Conservation (phyloP, 1,284 basidiomycete species). For the Psilocybe mexicana region DNA sequence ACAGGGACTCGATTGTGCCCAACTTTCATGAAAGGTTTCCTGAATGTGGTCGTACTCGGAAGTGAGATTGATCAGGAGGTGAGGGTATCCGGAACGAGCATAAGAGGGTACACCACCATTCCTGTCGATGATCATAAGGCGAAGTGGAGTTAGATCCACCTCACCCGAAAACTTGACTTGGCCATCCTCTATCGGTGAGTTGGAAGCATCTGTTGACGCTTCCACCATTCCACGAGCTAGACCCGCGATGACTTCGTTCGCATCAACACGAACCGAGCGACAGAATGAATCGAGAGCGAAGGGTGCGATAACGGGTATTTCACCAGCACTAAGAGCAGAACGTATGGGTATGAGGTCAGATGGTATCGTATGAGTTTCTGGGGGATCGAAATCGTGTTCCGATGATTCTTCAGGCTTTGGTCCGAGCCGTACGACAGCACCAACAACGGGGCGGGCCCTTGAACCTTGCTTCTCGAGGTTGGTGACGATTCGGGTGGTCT, state of each 20-base stretch:
- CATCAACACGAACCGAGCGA: constrained; percentile 81
- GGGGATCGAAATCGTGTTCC: constrained; percentile 42
- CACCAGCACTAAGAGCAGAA: constrained; percentile 86
- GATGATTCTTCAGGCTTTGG: constrained; percentile 59
- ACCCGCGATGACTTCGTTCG: constrained; percentile 91
- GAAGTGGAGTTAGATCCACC: constrained; percentile 85
- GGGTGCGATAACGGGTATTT: constrained; percentile 96
- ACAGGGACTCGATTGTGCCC: constrained; percentile 83
- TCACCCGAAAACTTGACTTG: constrained; percentile 37
- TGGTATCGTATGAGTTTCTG: constrained; percentile 76
- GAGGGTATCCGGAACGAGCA: constrained; percentile 91
- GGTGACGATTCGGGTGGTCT: constrained; percentile 83
- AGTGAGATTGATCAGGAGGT: constrained; percentile 93
- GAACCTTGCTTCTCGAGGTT: constrained; percentile 86
- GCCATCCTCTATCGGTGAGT: constrained; percentile 34
- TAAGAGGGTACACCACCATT: constrained; percentile 98
- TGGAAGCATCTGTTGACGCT: constrained; percentile 44
- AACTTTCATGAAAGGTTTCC: constrained; percentile 79
- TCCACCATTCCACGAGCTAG: constrained; percentile 88
- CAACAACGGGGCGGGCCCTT: constrained; percentile 83
- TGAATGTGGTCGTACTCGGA: constrained; percentile 89
- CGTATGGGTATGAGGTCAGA: constrained; percentile 82
- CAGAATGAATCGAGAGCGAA: constrained; percentile 91
- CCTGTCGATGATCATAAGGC: constrained; percentile 96
- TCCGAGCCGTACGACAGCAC: constrained; percentile 83